phyloP scores from a whole-genome alignment of 1,139 yeast genomes.

The Geotrichum carabidarum region DNA sequence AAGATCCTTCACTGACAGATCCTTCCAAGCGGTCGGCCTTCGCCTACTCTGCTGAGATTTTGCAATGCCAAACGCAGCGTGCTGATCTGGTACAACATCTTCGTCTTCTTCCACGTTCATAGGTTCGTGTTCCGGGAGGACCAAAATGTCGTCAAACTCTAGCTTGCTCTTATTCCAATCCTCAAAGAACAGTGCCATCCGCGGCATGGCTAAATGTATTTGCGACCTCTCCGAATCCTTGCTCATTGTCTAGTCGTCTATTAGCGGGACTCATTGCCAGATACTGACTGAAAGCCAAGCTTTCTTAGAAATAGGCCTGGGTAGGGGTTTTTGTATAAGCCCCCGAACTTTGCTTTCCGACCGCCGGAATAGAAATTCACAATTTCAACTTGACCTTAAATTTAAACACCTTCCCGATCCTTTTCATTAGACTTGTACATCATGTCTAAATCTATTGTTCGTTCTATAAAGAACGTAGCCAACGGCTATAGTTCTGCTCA shows the following conservation, averaged over 20 bases:
- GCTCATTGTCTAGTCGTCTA: not conserved
- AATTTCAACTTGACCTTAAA: too few species aligned
- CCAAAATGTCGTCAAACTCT: constrained; percentile 35
- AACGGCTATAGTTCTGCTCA: constrained; percentile 88
- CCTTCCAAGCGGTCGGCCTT: constrained; percentile 37
- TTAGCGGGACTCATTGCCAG: too few species aligned
- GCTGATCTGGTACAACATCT: constrained; percentile 34
- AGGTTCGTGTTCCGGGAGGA: constrained; percentile 35
- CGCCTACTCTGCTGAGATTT: constrained; percentile 21
- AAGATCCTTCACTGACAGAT: constrained; percentile 31
- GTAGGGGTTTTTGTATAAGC: too few species aligned
- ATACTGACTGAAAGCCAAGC: too few species aligned
- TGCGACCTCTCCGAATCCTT: constrained; percentile 38
- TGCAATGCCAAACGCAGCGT: constrained; percentile 29
- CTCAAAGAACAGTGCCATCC: constrained; percentile 33
- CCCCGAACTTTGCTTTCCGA: too few species aligned
- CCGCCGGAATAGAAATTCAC: too few species aligned
- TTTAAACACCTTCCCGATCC: too few species aligned
- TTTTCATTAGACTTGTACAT: not conserved
- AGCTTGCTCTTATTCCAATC: constrained; percentile 37
- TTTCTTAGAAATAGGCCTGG: too few species aligned
- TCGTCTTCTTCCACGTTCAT: constrained; percentile 37
- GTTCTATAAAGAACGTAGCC: constrained; percentile 88
- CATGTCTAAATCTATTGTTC: constrained; percentile 74
- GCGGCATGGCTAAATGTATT: constrained; percentile 34